A percentile compares a stretch with the other conserved stretches of the same genome.
phyloP scores from a whole-genome alignment of 257 asterid genomes.

The Lycium ferocissimum region DNA sequence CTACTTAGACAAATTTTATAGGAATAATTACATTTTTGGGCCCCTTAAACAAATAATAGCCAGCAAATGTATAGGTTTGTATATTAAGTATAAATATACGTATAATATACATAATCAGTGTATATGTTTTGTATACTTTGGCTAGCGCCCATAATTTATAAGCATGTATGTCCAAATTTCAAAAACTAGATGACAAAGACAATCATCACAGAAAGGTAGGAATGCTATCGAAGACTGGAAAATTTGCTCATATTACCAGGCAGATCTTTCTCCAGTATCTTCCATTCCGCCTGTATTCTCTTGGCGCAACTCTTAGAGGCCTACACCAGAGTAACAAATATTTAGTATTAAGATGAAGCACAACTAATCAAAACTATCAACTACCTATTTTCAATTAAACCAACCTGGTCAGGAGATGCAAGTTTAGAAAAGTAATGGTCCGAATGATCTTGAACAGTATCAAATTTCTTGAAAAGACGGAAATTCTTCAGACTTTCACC shows the following conservation, averaged over 20 bases:
- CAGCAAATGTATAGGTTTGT: too few species aligned
- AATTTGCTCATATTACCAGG: constrained; percentile 36
- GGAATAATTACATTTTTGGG: too few species aligned
- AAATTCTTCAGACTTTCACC: constrained; percentile 30
- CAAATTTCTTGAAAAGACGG: constrained; percentile 37
- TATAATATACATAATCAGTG: too few species aligned
- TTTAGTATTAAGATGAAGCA: neutral
- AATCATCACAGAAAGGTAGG: constrained; percentile 3
- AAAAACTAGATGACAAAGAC: constrained; percentile 6
- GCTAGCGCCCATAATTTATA: neutral
- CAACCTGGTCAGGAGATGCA: constrained; percentile 24
- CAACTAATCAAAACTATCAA: neutral
- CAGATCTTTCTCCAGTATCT: constrained; percentile 44
- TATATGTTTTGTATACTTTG: too few species aligned
- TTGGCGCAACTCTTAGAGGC: constrained; percentile 37
- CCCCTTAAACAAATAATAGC: too few species aligned
- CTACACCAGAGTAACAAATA: neutral
- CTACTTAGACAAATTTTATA: neutral
- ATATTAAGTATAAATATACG: too few species aligned
- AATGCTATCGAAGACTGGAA: neutral
- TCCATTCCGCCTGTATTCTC: constrained; percentile 47
- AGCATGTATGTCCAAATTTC: constrained; percentile 7
- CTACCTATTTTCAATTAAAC: neutral
- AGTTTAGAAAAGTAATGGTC: constrained; percentile 31
- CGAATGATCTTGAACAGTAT: constrained; percentile 37